Conservation (phyloP, 805 yeast genomes). For the Pichia cephalocereana region DNA sequence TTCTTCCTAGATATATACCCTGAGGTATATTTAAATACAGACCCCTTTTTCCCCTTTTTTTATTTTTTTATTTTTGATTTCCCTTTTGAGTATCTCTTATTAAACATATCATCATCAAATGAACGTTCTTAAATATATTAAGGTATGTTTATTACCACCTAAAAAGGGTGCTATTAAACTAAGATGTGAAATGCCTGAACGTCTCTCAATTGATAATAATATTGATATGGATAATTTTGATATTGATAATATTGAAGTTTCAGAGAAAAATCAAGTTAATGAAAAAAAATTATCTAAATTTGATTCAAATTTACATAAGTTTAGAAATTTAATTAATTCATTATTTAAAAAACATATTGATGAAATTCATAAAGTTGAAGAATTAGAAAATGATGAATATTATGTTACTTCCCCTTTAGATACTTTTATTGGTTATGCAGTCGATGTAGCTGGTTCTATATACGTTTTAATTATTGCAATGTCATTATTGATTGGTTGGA, state of each 20-base stretch:
- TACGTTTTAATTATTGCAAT: conserved; percentile 20
- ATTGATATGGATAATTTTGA: not conserved
- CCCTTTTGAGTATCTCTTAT: too few species aligned
- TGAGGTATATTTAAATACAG: too few species aligned
- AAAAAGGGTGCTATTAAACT: conserved; percentile 5
- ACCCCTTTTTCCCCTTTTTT: too few species aligned
- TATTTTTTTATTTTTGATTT: too few species aligned
- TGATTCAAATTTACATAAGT: not conserved
- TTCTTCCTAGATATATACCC: too few species aligned
- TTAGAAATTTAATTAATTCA: not conserved
- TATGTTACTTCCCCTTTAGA: conserved; percentile 7
- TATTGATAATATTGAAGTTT: not conserved
- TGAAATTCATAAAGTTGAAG: not conserved
- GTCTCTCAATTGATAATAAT: not conserved
- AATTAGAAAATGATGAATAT: conserved; percentile 6
- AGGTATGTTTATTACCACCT: conserved; percentile 1
- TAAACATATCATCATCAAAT: not conserved
- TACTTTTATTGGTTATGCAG: conserved; percentile 7
- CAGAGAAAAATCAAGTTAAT: not conserved
- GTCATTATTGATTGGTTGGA: conserved; percentile 15
- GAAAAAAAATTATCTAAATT: not conserved
- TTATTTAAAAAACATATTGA: not conserved
- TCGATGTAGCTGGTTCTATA: conserved; percentile 14
- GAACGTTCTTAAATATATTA: not conserved
- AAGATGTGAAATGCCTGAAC: conserved; percentile 6